phyloP scores from a whole-genome alignment of 176 grass and related monocot genomes.

The Hsuehochloa calcarea region DNA sequence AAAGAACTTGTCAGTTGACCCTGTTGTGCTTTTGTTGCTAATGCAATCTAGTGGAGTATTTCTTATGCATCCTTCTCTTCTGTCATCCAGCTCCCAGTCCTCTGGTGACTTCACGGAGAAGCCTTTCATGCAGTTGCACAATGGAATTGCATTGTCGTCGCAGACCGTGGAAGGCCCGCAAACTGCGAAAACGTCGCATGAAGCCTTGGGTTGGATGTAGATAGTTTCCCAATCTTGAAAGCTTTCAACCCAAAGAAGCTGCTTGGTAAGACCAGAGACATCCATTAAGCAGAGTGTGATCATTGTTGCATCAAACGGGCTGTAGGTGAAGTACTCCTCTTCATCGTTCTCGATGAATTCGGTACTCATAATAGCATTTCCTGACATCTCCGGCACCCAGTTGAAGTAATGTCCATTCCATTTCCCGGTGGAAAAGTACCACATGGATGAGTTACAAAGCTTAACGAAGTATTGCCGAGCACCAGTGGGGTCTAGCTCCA shows the following conservation, averaged over 20 bases:
- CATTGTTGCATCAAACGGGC: too few relatives aligned
- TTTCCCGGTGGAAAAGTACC: too few relatives aligned
- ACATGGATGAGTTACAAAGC: too few relatives aligned
- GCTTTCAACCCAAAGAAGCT: slow-evolving; percentile 8
- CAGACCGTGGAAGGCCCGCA: slow-evolving; percentile 46
- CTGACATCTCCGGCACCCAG: too few relatives aligned
- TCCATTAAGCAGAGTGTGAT: background rate
- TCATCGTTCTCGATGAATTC: too few relatives aligned
- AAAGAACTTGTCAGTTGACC: background rate
- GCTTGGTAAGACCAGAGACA: slow-evolving; percentile 20
- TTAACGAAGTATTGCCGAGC: too few relatives aligned
- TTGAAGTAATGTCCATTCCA: too few relatives aligned
- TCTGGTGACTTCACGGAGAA: background rate
- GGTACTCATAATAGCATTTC: fast-evolving
- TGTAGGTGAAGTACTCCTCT: too few relatives aligned
- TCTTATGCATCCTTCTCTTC: slow-evolving; percentile 7
- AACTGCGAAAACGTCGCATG: slow-evolving; percentile 31
- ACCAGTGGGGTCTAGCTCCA: too few relatives aligned
- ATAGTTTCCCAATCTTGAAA: slow-evolving; percentile 18
- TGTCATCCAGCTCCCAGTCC: background rate
- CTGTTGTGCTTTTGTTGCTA: background rate
- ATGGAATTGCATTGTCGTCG: too few relatives aligned
- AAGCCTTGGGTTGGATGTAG: slow-evolving; percentile 23
- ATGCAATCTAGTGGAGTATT: slow-evolving; percentile 13
- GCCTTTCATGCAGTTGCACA: background rate